phyloP scores from a whole-genome alignment of 1,139 yeast species.

The Blastobotrys elegans region DNA sequence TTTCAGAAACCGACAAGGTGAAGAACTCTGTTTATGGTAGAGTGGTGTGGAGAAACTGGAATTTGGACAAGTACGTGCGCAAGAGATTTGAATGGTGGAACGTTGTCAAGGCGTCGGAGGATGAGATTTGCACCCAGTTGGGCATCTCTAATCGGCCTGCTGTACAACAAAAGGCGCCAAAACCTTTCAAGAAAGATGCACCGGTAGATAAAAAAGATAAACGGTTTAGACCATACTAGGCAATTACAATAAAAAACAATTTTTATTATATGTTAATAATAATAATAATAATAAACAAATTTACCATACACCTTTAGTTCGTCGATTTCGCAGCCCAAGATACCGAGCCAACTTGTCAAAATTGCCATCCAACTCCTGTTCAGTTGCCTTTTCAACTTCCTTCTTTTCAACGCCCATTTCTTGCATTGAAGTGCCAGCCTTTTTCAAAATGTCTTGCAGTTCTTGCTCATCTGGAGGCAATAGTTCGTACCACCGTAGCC shows the following conservation, averaged over 20 bases:
- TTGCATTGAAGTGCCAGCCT: constrained; percentile 37
- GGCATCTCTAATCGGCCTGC: background rate
- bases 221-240: background rate
- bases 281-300: constrained; percentile 7
- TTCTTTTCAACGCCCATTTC: constrained; percentile 32
- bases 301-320: constrained; percentile 49
- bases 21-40: constrained; percentile 85
- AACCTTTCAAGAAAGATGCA: constrained; percentile 3
- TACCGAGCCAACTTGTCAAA: constrained; percentile 64
- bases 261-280: background rate
- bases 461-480: constrained; percentile 36
- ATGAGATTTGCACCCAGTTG: constrained; percentile 22
- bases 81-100: constrained; percentile 81
- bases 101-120: constrained; percentile 65
- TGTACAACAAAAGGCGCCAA: background rate
- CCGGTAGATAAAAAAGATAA: background rate
- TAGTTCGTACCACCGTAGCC: constrained; percentile 63
- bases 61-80: constrained; percentile 68
- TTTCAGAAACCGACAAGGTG: constrained; percentile 57
- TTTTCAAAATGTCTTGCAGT: constrained; percentile 26
- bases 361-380: constrained; percentile 46
- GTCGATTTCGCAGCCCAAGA: constrained; percentile 56
- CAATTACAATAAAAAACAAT: background rate
- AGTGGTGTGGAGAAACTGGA: constrained; percentile 94
- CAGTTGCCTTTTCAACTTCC: constrained; percentile 23